A percentile compares a stretch with the other conserved stretches of the same genome.
Conservation (phyloP, 2,329 filamentous ascomycete species). For the Didymella keratinophila region DNA sequence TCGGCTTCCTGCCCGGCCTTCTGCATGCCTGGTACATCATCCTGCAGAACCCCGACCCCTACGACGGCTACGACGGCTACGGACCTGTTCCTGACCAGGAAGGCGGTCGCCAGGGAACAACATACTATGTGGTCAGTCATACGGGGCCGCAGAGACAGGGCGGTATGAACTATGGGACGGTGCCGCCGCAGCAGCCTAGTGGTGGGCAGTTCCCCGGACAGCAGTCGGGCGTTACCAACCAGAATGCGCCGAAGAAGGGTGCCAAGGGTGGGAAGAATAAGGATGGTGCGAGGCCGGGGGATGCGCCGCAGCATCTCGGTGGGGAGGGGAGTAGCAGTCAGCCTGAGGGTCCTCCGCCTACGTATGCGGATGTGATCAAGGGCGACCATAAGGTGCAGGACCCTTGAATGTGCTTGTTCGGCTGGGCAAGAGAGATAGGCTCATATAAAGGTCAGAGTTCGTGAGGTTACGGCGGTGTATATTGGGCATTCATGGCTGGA, state of each 20-base stretch:
- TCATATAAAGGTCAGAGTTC: too few relatives aligned
- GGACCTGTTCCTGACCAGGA: constrained; percentile 65
- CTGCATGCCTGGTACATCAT: constrained; percentile 99
- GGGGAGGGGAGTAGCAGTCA: constrained; percentile 40
- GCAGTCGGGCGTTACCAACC: constrained; percentile 47
- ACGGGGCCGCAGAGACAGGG: constrained; percentile 51
- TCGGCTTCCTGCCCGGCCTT: constrained; percentile 75
- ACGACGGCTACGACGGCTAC: constrained; percentile 68
- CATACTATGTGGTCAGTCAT: constrained; percentile 40
- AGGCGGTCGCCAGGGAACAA: constrained; percentile 47
- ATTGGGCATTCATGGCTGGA: not conserved
- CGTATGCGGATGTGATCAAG: constrained; percentile 87
- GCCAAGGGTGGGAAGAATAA: constrained; percentile 16
- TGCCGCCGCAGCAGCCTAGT: constrained; percentile 45
- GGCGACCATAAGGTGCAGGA: constrained; percentile 89
- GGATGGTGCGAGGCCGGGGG: constrained; percentile 7
- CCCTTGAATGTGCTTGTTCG: too few relatives aligned
- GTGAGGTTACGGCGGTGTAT: not conserved
- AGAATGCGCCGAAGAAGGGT: constrained; percentile 29
- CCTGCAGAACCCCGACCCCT: constrained; percentile 79
- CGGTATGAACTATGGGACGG: constrained; percentile 51
- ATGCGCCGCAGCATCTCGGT: constrained; percentile 23
- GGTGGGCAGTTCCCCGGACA: constrained; percentile 55
- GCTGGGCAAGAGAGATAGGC: too few relatives aligned
- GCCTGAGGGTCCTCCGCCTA: constrained; percentile 70